These are phyloP conservation scores for Pseudonitzschia delicatissima DNA, from an alignment of 108 stramenopile species.

Conservation along the genomic window DNA sequence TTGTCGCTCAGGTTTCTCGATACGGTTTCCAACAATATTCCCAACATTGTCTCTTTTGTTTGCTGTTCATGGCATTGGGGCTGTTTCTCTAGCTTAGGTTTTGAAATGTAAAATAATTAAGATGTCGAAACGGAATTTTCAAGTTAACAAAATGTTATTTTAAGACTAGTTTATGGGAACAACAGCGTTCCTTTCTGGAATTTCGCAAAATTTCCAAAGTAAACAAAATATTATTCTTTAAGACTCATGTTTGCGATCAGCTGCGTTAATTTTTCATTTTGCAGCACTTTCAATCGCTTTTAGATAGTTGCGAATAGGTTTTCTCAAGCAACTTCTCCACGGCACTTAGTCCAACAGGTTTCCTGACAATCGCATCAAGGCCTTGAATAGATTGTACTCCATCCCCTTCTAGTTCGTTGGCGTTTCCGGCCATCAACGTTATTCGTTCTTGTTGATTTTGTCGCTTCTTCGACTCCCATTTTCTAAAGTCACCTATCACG, in stretches of 20 bases:
- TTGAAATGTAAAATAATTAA: no score
- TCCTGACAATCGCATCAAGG: conserved; percentile 13
- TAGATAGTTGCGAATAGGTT: conserved; percentile 3
- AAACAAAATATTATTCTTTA: no score
- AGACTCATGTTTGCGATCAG: no score
- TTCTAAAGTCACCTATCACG: conserved; percentile 43
- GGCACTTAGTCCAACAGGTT: conserved; percentile 6
- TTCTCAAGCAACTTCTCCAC: conserved; percentile 2
- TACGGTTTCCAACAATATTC: conserved; percentile 65
- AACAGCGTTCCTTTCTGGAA: no score
- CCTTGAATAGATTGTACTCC: background rate
- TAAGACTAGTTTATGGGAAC: no score
- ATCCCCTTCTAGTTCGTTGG: background rate
- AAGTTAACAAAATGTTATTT: no score
- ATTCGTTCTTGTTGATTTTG: conserved; percentile 46
- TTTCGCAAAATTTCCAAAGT: no score
- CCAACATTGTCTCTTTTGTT: conserved; percentile 62
- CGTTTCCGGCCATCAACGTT: conserved; percentile 17
- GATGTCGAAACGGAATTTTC: no score
- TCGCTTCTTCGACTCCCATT: conserved; percentile 55
- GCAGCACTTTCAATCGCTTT: no score
- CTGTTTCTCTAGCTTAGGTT: conserved; percentile 55
- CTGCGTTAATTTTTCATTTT: no score
- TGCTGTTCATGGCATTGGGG: conserved; percentile 54
- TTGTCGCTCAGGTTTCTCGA: conserved; percentile 36